These are phyloP conservation scores for Barbarea vulgaris DNA, from an alignment of 345 rosid species.

Conservation along the genomic window DNA sequence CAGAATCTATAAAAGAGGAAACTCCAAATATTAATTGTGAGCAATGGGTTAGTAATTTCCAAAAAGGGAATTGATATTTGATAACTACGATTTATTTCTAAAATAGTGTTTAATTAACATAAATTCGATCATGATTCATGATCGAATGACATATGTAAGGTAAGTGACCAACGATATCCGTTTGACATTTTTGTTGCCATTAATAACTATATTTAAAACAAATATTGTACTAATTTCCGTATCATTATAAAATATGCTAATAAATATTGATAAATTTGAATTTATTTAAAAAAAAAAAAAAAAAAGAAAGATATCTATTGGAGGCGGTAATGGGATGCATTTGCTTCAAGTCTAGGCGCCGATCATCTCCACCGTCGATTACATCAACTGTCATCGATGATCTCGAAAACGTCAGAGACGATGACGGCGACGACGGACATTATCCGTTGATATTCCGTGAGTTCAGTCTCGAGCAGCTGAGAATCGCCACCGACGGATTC, in stretches of 20 bases:
- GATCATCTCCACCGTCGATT: slow-evolving; percentile 23
- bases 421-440: neutral
- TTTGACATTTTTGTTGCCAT: neutral
- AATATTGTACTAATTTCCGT: neutral
- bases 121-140: slow-evolving; percentile 18
- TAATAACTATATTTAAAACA: neutral
- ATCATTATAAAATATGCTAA: neutral
- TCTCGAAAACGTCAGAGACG: slow-evolving; percentile 4
- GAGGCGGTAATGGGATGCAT: slow-evolving; percentile 36
- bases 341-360: slow-evolving; percentile 35
- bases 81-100: neutral
- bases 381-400: slow-evolving; percentile 13
- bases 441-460: slow-evolving; percentile 56
- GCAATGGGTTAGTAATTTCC: too few relatives aligned
- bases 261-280: slow-evolving; percentile 1
- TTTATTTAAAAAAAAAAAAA: neutral
- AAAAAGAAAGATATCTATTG: neutral
- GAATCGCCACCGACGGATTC: slow-evolving; percentile 64
- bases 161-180: neutral
- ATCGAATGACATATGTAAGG: slow-evolving; percentile 5
- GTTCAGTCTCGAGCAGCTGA: slow-evolving; percentile 60
- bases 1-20: neutral
- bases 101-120: neutral
- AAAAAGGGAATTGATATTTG: neutral
- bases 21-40: neutral